phyloP scores from a whole-genome alignment of 805 yeast genomes.

The Nakazawaea wyomingensis region DNA sequence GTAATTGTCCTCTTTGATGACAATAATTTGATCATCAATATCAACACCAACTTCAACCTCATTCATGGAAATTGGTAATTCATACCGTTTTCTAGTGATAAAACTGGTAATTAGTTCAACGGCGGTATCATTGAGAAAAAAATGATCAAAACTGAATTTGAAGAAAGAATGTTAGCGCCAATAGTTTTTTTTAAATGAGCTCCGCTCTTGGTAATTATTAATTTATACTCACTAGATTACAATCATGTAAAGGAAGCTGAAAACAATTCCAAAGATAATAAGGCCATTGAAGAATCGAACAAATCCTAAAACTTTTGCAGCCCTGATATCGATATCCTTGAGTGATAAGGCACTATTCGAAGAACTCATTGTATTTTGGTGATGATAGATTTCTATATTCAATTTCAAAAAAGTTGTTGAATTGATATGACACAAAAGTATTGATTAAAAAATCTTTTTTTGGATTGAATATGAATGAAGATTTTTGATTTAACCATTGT shows the following conservation, averaged over 20 bases:
- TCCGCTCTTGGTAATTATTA: background rate
- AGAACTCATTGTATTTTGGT: too few species aligned
- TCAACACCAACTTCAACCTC: too few species aligned
- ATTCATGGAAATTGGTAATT: too few species aligned
- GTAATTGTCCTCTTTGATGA: too few species aligned
- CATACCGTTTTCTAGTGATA: background rate
- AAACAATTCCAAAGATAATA: background rate
- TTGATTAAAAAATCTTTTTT: too few species aligned
- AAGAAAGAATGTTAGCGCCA: background rate
- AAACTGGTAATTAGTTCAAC: background rate
- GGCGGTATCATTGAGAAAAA: slow-evolving; percentile 1
- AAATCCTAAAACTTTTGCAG: slow-evolving; percentile 4
- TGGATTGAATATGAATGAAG: too few species aligned
- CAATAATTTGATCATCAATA: too few species aligned
- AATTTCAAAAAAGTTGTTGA: too few species aligned
- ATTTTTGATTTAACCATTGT: too few species aligned
- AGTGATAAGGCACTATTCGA: background rate
- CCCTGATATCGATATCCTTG: slow-evolving; percentile 4
- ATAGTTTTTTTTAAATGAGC: background rate
- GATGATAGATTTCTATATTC: too few species aligned
- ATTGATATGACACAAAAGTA: too few species aligned
- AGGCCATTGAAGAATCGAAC: slow-evolving; percentile 3
- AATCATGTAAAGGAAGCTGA: slow-evolving; percentile 2
- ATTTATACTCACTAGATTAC: slow-evolving; percentile 11
- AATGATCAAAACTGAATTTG: slow-evolving; percentile 9